Evolutionary conservation across 805 yeast genomes (phyloP), one percentile per base, ranked within the genome.

Genomic region (Kazachstania bromeliacearum): DNA sequence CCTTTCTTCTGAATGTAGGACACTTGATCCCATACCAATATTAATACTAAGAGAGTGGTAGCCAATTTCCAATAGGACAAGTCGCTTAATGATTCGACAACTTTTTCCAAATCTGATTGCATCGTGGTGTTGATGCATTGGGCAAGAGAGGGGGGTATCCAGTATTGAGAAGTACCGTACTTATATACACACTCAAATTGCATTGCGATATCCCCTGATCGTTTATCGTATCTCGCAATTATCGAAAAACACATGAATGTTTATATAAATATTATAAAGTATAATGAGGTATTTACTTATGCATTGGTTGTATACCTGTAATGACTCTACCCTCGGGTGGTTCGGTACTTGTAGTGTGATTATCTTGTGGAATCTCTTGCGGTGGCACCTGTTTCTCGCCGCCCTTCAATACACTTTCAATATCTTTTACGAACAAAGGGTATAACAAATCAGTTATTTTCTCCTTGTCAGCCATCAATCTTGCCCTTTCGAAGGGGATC

Each of bases 401-500:
- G 28, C 36, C 29, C 29, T 37, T 63, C 32, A 65, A 53, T 12
- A 63, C 60, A 33, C 54, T 56, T 38, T 79, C 79, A 51, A 83
- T 80, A 55, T 83, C 89, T 36, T 79, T 69, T 25, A 81, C 87
- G 57, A 79, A 78, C 32, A 79, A 62, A 3, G 85, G 85, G 50
- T 76, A 77, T 41, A 79, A 64, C 26, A 71, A 51, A 46, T 79
- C 85, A 19, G 71, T 74, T 41, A 79, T 80, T 28, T 84, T 81
- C 55, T 83, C 92, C 43, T 79, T 67, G 57, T 79, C 80, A 13
- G 94, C 94, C 75, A 82, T 78, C 23, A 80, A 79, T 32, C 77
- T 64, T 2, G 94, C 94, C 34, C 92, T 66, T 43, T 82, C 89
- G 53, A 80, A 81, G 2, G 94, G 94, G 40, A 83, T 81, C 94